Evolutionary conservation across 805 yeast species (phyloP).

Genomic region (Metschnikowia kunwiensis): DNA sequence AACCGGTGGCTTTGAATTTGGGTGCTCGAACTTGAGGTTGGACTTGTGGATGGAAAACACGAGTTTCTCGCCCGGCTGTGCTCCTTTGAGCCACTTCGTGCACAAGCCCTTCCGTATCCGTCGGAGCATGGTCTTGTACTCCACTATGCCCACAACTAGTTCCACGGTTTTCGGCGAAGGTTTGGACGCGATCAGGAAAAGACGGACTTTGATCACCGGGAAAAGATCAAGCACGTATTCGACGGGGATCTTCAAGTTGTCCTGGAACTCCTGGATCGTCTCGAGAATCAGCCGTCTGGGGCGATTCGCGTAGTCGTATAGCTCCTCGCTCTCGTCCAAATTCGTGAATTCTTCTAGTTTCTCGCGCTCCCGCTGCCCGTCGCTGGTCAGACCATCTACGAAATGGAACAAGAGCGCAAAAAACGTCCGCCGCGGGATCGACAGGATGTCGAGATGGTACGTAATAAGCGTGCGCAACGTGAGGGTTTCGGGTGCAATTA

Average conservation of each 20-base stretch:
- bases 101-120: slow-evolving; percentile 78
- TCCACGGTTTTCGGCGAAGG: slow-evolving; percentile 48
- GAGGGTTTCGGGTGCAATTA: slow-evolving; percentile 44
- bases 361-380: slow-evolving; percentile 69
- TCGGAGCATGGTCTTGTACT: slow-evolving; percentile 77
- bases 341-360: slow-evolving; percentile 72
- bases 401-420: slow-evolving; percentile 75
- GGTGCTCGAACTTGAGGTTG: slow-evolving; percentile 31
- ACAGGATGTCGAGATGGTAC: slow-evolving; percentile 76
- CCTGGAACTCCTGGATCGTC: slow-evolving; percentile 74
- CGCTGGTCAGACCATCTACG: slow-evolving; percentile 41
- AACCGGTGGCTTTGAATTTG: slow-evolving; percentile 38
- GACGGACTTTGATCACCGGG: slow-evolving; percentile 76
- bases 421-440: slow-evolving; percentile 83
- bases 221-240: slow-evolving; percentile 72
- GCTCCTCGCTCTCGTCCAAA: slow-evolving; percentile 71
- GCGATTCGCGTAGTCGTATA: slow-evolving; percentile 88
- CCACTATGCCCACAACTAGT: slow-evolving; percentile 78
- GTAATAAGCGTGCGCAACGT: slow-evolving; percentile 72
- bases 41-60: slow-evolving; percentile 51
- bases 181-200: slow-evolving; percentile 78
- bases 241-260: slow-evolving; percentile 67
- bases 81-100: slow-evolving; percentile 64
- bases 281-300: slow-evolving; percentile 88
- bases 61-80: slow-evolving; percentile 48